Conservation (phyloP, 2,329 filamentous ascomycete genomes). For the Calonectria hawksworthii region DNA sequence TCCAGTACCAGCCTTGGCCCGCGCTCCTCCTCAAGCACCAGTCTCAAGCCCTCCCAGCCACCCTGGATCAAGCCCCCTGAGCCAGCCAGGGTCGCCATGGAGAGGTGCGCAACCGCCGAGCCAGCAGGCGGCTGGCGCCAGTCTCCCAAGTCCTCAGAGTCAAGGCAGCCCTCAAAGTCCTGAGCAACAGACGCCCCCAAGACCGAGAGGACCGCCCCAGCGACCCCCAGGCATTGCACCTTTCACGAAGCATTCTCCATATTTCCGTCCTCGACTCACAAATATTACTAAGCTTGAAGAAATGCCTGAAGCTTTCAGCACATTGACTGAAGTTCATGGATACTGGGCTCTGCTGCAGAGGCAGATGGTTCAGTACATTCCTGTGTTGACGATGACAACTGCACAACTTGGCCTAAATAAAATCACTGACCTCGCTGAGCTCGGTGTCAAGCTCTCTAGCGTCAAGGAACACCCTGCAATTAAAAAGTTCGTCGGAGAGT, state of each 20-base stretch:
- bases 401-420: slow-evolving; percentile 48
- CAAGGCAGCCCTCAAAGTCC: slow-evolving; percentile 47
- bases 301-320: slow-evolving; percentile 49
- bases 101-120: slow-evolving; percentile 12
- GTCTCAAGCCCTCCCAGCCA: slow-evolving; percentile 26
- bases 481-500: slow-evolving; percentile 51
- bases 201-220: slow-evolving; percentile 30
- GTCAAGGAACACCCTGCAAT: slow-evolving; percentile 49
- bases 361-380: slow-evolving; percentile 54
- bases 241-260: slow-evolving; percentile 55
- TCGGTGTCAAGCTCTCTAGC: slow-evolving; percentile 49
- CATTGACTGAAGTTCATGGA: slow-evolving; percentile 52
- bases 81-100: slow-evolving; percentile 47
- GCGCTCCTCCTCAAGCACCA: slow-evolving; percentile 20
- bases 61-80: slow-evolving; percentile 39
- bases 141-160: slow-evolving; percentile 53
- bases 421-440: slow-evolving; percentile 42
- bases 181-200: slow-evolving; percentile 35
- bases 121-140: slow-evolving; percentile 26
- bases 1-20: slow-evolving; percentile 12
- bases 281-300: slow-evolving; percentile 49
- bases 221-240: slow-evolving; percentile 52
- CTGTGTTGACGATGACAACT: slow-evolving; percentile 50
- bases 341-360: slow-evolving; percentile 57
- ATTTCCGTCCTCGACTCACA: slow-evolving; percentile 51